Percentiles rank a stretch among this genome's conserved stretches.
Conservation (phyloP, 345 rosid species). For the Sonneratia alba region DNA sequence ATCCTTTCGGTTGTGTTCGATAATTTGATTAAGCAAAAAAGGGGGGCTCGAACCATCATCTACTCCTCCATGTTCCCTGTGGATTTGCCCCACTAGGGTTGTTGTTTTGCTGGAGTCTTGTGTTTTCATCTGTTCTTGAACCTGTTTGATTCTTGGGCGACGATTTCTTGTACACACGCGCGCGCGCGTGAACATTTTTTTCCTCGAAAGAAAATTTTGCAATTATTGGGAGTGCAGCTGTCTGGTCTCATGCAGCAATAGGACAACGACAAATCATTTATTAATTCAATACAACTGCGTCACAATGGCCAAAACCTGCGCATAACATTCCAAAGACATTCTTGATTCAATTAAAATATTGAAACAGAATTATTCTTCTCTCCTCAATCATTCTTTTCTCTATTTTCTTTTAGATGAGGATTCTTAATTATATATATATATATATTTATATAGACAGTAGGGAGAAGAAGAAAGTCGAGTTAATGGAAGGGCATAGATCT, state of each 20-base stretch:
- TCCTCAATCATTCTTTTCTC: background rate
- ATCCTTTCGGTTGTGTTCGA: no score
- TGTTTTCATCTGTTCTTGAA: background rate
- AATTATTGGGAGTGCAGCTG: background rate
- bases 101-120: no score
- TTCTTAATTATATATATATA: background rate
- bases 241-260: background rate
- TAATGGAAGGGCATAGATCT: background rate
- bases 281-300: constrained; percentile 8
- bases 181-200: background rate
- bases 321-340: constrained; percentile 21
- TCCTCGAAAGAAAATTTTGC: background rate
- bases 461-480: background rate
- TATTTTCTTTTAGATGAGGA: no score
- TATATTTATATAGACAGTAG: background rate
- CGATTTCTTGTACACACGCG: background rate
- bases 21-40: no score
- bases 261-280: background rate
- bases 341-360: constrained; percentile 15
- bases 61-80: no score
- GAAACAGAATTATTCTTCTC: constrained; percentile 4
- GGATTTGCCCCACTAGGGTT: no score
- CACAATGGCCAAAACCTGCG: constrained; percentile 9
- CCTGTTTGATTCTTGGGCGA: no score
- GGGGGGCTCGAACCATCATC: no score